phyloP scores from a whole-genome alignment of 148 eudicot species.

The Suaeda aralocaspica region DNA sequence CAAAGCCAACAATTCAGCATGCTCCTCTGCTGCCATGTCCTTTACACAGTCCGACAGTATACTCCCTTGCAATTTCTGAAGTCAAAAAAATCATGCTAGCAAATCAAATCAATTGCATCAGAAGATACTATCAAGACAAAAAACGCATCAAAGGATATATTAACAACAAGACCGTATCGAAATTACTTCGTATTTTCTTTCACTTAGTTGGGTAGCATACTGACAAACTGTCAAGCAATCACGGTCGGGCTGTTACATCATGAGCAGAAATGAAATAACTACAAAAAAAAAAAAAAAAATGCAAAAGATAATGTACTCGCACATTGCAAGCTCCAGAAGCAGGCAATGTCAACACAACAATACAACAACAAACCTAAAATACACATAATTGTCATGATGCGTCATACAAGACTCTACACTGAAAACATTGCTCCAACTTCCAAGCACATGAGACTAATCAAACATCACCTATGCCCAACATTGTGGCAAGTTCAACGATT shows the following conservation, averaged over 20 bases:
- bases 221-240: no score
- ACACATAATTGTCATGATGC: not conserved
- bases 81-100: not conserved
- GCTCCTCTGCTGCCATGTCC: constrained; percentile 60
- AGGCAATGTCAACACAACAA: not conserved
- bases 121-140: not conserved
- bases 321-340: not conserved
- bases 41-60: constrained; percentile 20
- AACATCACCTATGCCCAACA: no score
- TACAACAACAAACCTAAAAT: not conserved
- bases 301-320: not conserved
- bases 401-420: not conserved
- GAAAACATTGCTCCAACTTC: not conserved
- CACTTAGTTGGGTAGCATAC: not conserved
- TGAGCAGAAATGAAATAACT: not conserved
- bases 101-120: not conserved
- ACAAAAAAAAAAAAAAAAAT: not conserved
- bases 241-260: not conserved
- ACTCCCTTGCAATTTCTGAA: constrained; percentile 12
- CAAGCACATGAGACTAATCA: no score
- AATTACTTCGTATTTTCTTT: not conserved
- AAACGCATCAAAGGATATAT: not conserved
- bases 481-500: no score
- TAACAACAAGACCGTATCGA: not conserved
- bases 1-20: constrained; percentile 35